Base-by-base conservation (phyloP, 352 stramenopile genomes). In the Phytophthora palmivora region DNA sequence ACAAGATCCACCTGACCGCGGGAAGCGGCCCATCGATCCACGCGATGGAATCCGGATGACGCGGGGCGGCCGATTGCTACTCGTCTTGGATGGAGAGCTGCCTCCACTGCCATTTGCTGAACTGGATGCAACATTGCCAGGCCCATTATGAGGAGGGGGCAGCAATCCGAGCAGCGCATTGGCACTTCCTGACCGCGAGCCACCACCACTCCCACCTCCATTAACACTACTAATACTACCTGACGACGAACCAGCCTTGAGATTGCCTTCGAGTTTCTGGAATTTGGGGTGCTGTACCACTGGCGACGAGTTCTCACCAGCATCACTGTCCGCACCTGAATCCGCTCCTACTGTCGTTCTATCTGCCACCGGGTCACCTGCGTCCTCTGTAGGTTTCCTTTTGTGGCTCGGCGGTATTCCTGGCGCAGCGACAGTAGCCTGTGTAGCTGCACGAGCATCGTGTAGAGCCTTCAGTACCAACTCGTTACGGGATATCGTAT, bases 401-500 rank as follows among this genome's bases (percentile, higher is more conserved):
- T 91, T 91, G 67, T 82, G 70, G 22, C 59, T 79, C 14, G 39
- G 48, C 2, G 59, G 58, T 38, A 68, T 63, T 9, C 58, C 59
- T 14, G 64, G 58, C 26, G 46, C 24, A 26, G 51, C 10, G 33
- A 43, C 28, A 33, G 44, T 39, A 6, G 47, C 32, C 33, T 62
- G 58, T 53, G 56, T 12, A 32, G 53, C 33, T 16, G 43, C 26
- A 15, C 71, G 66, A 7, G 57, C 50, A 50, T 81, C 71, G 37
- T 84, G 82, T 18, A 91, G 47, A 48, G 62, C 74, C 59, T 82
- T 78, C 14, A 91, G 60, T 4, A 89, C 67, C 15, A 79, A 61
- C 49, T 91, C 79, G 38, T 91, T 91, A 11, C 71, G 76, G 18
- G 73, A 61, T 9, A 89, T 41, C 46, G 77, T 59, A 54, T 91